A percentile compares a stretch with the other conserved stretches of the same genome.
These are phyloP conservation scores for Colletotrichum sp. DNA, from an alignment of 2,329 filamentous ascomycete genomes.

Conservation along the genomic window DNA sequence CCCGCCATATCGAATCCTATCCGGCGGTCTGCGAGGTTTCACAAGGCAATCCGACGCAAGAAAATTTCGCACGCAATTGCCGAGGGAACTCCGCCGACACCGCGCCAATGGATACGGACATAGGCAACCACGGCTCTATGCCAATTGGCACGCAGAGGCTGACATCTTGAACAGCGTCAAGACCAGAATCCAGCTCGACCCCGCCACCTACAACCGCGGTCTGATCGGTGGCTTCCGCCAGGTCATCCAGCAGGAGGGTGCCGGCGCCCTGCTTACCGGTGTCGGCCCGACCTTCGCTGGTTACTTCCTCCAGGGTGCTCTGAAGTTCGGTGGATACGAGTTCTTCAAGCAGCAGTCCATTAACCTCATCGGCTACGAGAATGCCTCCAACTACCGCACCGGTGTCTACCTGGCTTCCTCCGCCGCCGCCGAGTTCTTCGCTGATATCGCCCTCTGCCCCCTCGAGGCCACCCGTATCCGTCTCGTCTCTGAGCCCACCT, in stretches of 20 bases:
- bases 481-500: conserved; percentile 87
- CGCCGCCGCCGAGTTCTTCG: conserved; percentile 70
- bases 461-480: conserved; percentile 93
- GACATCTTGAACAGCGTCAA: conserved; percentile 71
- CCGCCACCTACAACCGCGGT: conserved; percentile 85
- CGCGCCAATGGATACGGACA: background rate
- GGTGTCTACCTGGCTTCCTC: conserved; percentile 79
- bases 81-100: background rate
- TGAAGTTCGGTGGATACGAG: conserved; percentile 95
- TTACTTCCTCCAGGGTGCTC: conserved; percentile 92
- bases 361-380: conserved; percentile 79
- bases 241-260: conserved; percentile 84
- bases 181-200: conserved; percentile 94
- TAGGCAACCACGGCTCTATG: background rate
- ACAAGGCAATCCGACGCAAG: background rate
- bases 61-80: background rate
- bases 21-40: background rate
- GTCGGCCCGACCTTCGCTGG: conserved; percentile 85
- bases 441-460: conserved; percentile 85
- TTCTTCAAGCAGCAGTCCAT: conserved; percentile 95
- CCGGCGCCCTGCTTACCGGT: conserved; percentile 84
- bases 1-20: background rate
- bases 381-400: conserved; percentile 78
- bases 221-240: conserved; percentile 86
- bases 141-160: background rate